Conservation (phyloP, 352 stramenopile species). For the Elongisporangium prolatum region DNA sequence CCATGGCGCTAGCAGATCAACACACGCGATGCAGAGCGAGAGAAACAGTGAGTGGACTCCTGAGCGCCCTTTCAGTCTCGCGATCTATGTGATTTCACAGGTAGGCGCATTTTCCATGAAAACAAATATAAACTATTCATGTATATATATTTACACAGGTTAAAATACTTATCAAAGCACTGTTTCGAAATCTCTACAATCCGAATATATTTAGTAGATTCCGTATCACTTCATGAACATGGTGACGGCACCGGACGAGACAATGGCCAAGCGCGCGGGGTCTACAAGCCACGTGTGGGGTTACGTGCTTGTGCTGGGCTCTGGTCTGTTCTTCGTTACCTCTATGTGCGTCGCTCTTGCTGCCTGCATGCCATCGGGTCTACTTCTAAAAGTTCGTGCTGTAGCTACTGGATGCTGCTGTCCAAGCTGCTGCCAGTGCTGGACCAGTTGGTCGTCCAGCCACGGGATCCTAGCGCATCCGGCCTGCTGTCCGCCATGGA, state of each 20-base stretch:
- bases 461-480: not conserved
- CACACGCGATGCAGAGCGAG: not conserved
- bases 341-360: constrained; percentile 38
- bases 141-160: not conserved
- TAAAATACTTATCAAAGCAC: too few relatives aligned
- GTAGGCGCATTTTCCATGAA: too few relatives aligned
- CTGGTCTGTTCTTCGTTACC: constrained; percentile 41
- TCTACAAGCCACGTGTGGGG: constrained; percentile 77
- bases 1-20: not conserved
- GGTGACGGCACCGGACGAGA: not conserved
- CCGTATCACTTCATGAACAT: not conserved
- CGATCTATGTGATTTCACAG: not conserved
- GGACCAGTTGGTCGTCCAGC: constrained; percentile 6
- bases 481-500: constrained; percentile 42
- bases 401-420: constrained; percentile 73
- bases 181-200: too few relatives aligned
- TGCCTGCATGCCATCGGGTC: not conserved
- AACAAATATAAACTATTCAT: too few relatives aligned
- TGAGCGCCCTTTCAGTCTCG: not conserved
- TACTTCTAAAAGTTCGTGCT: too few relatives aligned
- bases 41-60: not conserved
- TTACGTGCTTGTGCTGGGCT: constrained; percentile 64
- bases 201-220: too few relatives aligned
- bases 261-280: constrained; percentile 37
- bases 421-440: constrained; percentile 46